These are phyloP conservation scores for Leishmania turanica DNA, from an alignment of 208 protist genomes.

Conservation along the genomic window DNA sequence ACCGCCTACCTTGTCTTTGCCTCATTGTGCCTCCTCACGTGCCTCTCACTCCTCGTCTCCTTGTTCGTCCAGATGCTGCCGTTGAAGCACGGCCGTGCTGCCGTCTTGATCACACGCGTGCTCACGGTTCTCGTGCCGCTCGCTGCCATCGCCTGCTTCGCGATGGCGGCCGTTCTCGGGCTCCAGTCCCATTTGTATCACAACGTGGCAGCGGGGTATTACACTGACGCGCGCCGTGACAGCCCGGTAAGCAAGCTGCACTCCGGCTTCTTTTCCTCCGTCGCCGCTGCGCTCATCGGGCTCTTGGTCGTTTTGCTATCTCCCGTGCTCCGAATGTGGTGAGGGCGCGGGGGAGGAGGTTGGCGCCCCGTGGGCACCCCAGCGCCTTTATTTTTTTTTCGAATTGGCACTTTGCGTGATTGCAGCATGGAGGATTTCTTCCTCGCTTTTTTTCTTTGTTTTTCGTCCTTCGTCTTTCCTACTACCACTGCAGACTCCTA, in stretches of 20 bases:
- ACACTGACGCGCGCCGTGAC: conserved; percentile 10
- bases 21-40: conserved; percentile 22
- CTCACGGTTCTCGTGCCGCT: conserved; percentile 27
- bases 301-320: conserved; percentile 19
- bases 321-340: conserved; percentile 15
- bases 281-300: conserved; percentile 29
- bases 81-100: not conserved
- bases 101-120: conserved; percentile 9
- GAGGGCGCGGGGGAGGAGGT: not conserved
- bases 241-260: conserved; percentile 6
- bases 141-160: conserved; percentile 30
- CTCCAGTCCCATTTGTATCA: conserved; percentile 28
- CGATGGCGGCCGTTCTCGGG: conserved; percentile 36
- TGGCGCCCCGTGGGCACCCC: not conserved
- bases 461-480: not conserved
- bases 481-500: not conserved
- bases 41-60: conserved; percentile 30
- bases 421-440: not conserved
- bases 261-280: conserved; percentile 40
- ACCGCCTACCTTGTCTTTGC: conserved; percentile 48
- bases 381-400: not conserved
- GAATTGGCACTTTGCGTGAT: not conserved
- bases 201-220: conserved; percentile 32
- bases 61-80: conserved; percentile 32
- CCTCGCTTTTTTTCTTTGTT: not conserved